Evolutionary conservation across 805 yeast species (phyloP), one percentile per base, ranked within the genome.

Genomic region (Metschnikowia henanensis): DNA sequence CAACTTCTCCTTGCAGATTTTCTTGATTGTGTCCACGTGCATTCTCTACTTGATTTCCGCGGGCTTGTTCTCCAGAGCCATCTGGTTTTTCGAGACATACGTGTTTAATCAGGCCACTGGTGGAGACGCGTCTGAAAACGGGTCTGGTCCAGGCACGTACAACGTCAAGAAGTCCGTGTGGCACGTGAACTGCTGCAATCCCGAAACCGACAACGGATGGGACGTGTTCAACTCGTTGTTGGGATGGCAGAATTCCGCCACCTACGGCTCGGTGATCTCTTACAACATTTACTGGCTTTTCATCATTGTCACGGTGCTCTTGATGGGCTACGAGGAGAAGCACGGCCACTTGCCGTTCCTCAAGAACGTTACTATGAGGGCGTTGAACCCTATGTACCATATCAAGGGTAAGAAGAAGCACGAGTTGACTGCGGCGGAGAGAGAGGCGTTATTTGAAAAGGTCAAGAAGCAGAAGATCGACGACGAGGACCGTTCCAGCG

Each of bases 171-270:
- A 77, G 60, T 69, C 86, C 12, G 97, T 92, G 20, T 92, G 96
- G 91, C 99, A 92, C 70, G 95, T 92, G 49, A 90, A 92, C 77
- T 92, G 97, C 73, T 92, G 98, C 74, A 90, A 90, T 68, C 97
- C 97, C 34, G 91, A 85, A 66, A 74, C 76, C 46, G 37, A 86
- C 68, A 83, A 85, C 56, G 98, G 97, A 72, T 92, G 98, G 98
- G 97, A 90, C 78, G 83, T 92, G 49, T 92, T 92, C 77, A 92
- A 92, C 61, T 88, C 97, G 26, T 66, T 92, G 43, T 74, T 92
- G 51, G 99, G 98, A 50, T 92, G 99, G 99, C 96, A 90, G 72
- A 92, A 92, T 70, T 80, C 96, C 42, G 98, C 97, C 47, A 89
- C 96, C 53, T 79, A 87, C 62, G 96, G 97, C 45, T 88, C 97